These are phyloP conservation scores for Capronia coronata DNA, from an alignment of 2,329 filamentous ascomycete species.

Conservation along the genomic window DNA sequence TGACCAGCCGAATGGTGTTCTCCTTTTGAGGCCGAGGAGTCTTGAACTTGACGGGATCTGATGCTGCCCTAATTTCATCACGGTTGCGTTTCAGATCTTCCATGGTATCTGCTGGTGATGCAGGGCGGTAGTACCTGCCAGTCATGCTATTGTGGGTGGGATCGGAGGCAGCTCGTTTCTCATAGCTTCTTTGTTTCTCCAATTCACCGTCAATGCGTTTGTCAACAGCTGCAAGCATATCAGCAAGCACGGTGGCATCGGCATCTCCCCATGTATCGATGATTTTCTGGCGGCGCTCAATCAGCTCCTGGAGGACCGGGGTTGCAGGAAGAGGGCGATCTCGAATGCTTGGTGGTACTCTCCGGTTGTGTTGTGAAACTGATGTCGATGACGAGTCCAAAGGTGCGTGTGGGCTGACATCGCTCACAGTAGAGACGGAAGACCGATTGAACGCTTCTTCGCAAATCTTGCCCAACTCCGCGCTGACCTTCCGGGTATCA, in stretches of 20 bases:
- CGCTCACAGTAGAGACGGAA: constrained; percentile 47
- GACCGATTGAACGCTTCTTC: constrained; percentile 83
- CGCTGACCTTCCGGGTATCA: constrained; percentile 76
- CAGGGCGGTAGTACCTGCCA: constrained; percentile 5
- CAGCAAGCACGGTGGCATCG: constrained; percentile 41
- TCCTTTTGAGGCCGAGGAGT: constrained; percentile 25
- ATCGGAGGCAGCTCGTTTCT: constrained; percentile 44
- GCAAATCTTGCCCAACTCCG: constrained; percentile 79
- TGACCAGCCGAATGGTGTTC: constrained; percentile 53
- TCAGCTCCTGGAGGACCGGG: constrained; percentile 47
- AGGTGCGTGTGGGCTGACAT: constrained; percentile 34
- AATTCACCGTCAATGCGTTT: constrained; percentile 46
- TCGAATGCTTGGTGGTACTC: constrained; percentile 25
- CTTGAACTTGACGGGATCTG: constrained; percentile 29
- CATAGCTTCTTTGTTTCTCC: constrained; percentile 24
- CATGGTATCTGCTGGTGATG: constrained; percentile 25
- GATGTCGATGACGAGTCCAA: constrained; percentile 47
- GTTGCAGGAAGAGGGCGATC: constrained; percentile 42
- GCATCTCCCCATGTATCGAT: constrained; percentile 45
- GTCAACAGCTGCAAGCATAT: constrained; percentile 56
- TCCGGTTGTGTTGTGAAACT: constrained; percentile 33
- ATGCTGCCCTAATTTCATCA: constrained; percentile 30
- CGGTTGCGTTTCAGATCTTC: constrained; percentile 25
- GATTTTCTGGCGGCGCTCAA: constrained; percentile 53
- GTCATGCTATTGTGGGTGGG: constrained; percentile 32